Base-by-base conservation (phyloP, 2,329 filamentous ascomycete genomes). In the Colletotrichum sp. region DNA sequence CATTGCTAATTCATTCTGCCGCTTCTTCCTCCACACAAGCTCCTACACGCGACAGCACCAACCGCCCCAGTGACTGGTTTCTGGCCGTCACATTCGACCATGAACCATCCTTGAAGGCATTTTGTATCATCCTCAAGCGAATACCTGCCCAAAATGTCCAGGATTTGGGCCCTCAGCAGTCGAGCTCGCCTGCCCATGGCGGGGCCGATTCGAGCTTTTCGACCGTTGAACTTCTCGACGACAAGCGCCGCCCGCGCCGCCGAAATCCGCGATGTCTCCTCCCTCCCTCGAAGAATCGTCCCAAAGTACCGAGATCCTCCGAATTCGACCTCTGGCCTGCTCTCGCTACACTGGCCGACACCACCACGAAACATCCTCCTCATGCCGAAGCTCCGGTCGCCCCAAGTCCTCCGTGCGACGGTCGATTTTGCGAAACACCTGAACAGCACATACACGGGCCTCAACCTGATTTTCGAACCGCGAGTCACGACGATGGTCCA, bases 391-490 rank as follows among this genome's bases (percentile, higher is more conserved):
- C 86, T 91, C 64, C 88, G 88, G 76, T 87, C 89, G 1, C 86
- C 88, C 0, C 84, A 88, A 13, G 90, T 91, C 18, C 86, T 86
- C 18, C 81, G 85, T 18, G 88, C 89, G 4, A 88, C 89, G 31
- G 80, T 90, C 76, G 84, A 86, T 74, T 91, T 91, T 75, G 89
- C 89, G 76, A 93, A 90, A 78, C 94, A 98, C 83, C 90, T 98
- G 72, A 90, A 92, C 77, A 88, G 87, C 75, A 94, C 95, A 73
- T 98, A 98, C 82, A 93, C 95, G 1, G 90, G 90, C 66, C 90
- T 96, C 76, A 93, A 95, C 79, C 88, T 98, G 63, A 90, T 98
- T 13, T 92, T 98, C 77, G 97, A 98, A 83, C 92, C 90, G 5
- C 88, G 91, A 63, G 91, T 95, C 18, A 95, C 96, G 5, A 82